These are phyloP conservation scores for Starmera amethionina DNA, from an alignment of 805 yeast species.

Conservation along the genomic window DNA sequence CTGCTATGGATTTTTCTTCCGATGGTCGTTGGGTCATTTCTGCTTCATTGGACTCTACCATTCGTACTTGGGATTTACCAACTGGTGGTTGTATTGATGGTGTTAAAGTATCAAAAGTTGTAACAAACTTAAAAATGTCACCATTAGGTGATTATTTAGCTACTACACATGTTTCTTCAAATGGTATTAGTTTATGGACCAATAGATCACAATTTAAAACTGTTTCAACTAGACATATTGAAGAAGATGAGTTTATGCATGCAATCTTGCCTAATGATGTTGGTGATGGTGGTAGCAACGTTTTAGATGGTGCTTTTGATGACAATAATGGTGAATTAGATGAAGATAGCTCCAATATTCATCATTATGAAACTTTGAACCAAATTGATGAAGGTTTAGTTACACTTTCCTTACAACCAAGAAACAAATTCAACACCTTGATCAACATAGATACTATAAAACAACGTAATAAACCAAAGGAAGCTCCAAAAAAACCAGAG, in stretches of 20 bases:
- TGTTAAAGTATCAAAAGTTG: slow-evolving; percentile 66
- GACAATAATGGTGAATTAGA: slow-evolving; percentile 25
- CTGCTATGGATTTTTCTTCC: slow-evolving; percentile 82
- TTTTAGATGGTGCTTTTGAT: slow-evolving; percentile 73
- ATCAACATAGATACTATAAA: slow-evolving; percentile 76
- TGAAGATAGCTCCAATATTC: slow-evolving; percentile 13
- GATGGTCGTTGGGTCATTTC: slow-evolving; percentile 94
- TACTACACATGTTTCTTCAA: slow-evolving; percentile 82
- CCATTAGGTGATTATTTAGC: slow-evolving; percentile 87
- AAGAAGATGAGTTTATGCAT: slow-evolving; percentile 60
- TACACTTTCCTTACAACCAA: slow-evolving; percentile 71
- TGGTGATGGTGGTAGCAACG: slow-evolving; percentile 64
- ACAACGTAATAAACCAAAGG: slow-evolving; percentile 81
- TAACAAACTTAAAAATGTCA: slow-evolving; percentile 69
- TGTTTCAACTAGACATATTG: slow-evolving; percentile 64
- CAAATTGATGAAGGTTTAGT: slow-evolving; percentile 56
- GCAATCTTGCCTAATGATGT: slow-evolving; percentile 65
- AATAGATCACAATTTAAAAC: slow-evolving; percentile 77
- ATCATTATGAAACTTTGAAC: slow-evolving; percentile 39
- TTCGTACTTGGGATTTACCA: slow-evolving; percentile 96
- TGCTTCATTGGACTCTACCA: slow-evolving; percentile 72
- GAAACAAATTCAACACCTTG: slow-evolving; percentile 69
- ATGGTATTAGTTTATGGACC: slow-evolving; percentile 90
- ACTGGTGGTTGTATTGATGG: slow-evolving; percentile 97
- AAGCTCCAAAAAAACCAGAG: slow-evolving; percentile 78